Evolutionary conservation across 2,329 filamentous ascomycete genomes (phyloP).

Genomic region (Penicillium thymicola): DNA sequence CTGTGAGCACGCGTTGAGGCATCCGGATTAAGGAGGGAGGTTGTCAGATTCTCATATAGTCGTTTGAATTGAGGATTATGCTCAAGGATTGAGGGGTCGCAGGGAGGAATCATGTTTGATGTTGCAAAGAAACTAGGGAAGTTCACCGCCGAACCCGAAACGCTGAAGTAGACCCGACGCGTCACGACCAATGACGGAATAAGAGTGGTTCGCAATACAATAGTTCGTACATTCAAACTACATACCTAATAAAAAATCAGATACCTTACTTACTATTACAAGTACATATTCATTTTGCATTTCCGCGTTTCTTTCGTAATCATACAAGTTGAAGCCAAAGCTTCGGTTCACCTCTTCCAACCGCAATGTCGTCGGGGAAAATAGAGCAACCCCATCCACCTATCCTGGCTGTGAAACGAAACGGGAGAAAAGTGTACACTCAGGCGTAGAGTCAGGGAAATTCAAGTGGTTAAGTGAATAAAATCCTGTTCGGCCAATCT

Average conservation of each 20-base stretch:
- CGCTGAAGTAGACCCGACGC: slow-evolving; percentile 8
- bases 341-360: slow-evolving; percentile 17
- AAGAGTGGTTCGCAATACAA: not conserved
- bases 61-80: slow-evolving; percentile 44
- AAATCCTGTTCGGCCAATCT: slow-evolving; percentile 8
- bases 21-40: slow-evolving; percentile 38
- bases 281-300: slow-evolving; percentile 29
- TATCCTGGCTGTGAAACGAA: not conserved
- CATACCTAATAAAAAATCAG: not conserved
- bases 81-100: slow-evolving; percentile 38
- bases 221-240: not conserved
- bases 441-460: slow-evolving; percentile 6
- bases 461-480: slow-evolving; percentile 14
- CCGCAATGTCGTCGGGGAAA: slow-evolving; percentile 13
- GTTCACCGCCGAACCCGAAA: slow-evolving; percentile 18
- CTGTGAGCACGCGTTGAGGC: slow-evolving; percentile 37
- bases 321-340: slow-evolving; percentile 32
- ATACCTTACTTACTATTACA: slow-evolving; percentile 10
- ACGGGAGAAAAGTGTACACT: slow-evolving; percentile 6
- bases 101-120: slow-evolving; percentile 43
- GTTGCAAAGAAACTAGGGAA: slow-evolving; percentile 9
- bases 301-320: slow-evolving; percentile 40
- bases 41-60: slow-evolving; percentile 41
- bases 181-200: not conserved
- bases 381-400: slow-evolving; percentile 7